Conservation (phyloP, 1,284 basidiomycete species). For the Afroboletus lepidellus region DNA sequence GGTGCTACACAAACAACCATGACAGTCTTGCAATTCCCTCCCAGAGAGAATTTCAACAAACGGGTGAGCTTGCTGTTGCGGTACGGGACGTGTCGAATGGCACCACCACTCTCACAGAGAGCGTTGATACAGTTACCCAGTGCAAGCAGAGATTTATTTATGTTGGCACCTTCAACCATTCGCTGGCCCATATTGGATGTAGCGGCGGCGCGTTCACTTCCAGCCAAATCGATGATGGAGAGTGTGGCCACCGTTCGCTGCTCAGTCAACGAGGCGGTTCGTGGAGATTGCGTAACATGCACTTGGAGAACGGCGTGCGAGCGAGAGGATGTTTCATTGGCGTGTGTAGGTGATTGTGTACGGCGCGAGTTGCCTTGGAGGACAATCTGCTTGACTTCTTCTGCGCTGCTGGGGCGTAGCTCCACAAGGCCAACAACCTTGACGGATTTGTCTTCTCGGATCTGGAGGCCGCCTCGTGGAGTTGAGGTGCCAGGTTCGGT, state of each 20-base stretch:
- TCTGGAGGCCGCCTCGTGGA: conserved; percentile 81
- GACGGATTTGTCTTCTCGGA: conserved; percentile 90
- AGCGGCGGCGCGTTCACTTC: conserved; percentile 91
- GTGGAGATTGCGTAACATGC: conserved; percentile 84
- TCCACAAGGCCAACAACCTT: conserved; percentile 86
- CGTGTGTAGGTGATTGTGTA: conserved; percentile 90
- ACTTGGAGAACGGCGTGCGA: conserved; percentile 96
- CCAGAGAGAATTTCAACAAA: conserved; percentile 92
- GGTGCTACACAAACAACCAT: conserved; percentile 98
- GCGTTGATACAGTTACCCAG: conserved; percentile 97
- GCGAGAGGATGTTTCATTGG: conserved; percentile 92
- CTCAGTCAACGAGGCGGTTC: conserved; percentile 78
- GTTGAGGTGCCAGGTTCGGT: conserved; percentile 63
- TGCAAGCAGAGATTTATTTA: conserved; percentile 95
- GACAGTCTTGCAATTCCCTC: conserved; percentile 96
- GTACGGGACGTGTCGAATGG: conserved; percentile 87
- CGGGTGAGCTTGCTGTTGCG: conserved; percentile 96
- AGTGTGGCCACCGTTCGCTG: conserved; percentile 83
- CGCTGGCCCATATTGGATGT: conserved; percentile 96
- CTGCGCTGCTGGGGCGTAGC: conserved; percentile 74
- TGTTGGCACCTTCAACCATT: conserved; percentile 96
- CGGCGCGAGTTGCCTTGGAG: conserved; percentile 82
- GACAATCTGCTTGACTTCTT: conserved; percentile 92
- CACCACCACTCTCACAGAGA: conserved; percentile 85
- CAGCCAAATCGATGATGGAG: conserved; percentile 95